phyloP scores from a whole-genome alignment of 306 rosid genomes.

The Lathyrus tuberosus region DNA sequence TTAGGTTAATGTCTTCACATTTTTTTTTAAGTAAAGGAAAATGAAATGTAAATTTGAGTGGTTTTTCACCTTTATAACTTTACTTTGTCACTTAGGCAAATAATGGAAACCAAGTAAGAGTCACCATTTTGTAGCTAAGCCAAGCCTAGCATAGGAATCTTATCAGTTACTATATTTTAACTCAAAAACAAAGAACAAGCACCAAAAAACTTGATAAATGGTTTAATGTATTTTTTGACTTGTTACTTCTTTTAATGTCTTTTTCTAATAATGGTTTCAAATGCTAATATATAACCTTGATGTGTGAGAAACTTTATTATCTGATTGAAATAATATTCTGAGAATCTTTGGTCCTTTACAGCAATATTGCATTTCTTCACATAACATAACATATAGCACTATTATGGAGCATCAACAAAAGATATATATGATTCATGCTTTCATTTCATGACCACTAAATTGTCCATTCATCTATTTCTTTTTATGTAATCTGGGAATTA shows the following conservation, averaged over 20 bases:
- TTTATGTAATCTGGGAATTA: constrained; percentile 15
- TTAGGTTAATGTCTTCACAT: constrained; percentile 4
- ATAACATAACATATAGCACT: constrained; percentile 15
- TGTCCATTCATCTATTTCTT: background rate
- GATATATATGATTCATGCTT: constrained; percentile 17
- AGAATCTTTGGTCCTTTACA: constrained; percentile 27
- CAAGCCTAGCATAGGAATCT: constrained; percentile 32
- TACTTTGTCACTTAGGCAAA: constrained; percentile 29
- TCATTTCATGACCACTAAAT: constrained; percentile 26
- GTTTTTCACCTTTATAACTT: constrained; percentile 19
- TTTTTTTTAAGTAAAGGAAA: constrained; percentile 14
- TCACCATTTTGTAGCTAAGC: constrained; percentile 15
- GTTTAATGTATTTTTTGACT: background rate
- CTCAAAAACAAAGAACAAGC: constrained; percentile 12
- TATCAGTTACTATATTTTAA: constrained; percentile 1
- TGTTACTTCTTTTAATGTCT: background rate
- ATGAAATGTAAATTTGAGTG: constrained; percentile 22
- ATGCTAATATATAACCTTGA: background rate
- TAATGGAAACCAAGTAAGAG: constrained; percentile 28
- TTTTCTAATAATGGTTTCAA: constrained; percentile 30
- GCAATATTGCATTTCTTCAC: constrained; percentile 24
- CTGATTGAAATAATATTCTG: constrained; percentile 12
- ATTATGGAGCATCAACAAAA: constrained; percentile 26
- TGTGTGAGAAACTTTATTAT: constrained; percentile 23
- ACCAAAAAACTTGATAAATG: background rate